These are phyloP conservation scores for Medicago arabica DNA, from an alignment of 306 rosid genomes.

Conservation along the genomic window DNA sequence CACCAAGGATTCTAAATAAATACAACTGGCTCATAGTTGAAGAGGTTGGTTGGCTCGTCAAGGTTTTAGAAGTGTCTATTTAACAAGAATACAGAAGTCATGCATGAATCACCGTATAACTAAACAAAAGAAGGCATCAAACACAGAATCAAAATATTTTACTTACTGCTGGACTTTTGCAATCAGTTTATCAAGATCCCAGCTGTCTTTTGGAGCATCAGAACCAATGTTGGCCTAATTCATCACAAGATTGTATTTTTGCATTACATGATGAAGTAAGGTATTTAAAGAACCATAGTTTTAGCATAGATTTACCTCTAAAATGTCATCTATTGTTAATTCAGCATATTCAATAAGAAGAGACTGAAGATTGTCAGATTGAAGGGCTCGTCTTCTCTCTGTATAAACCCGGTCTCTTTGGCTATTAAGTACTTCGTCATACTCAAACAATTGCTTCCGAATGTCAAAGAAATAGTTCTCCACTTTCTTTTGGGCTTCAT, in stretches of 20 bases:
- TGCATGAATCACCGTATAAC: slow-evolving; percentile 18
- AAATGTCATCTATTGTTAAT: slow-evolving; percentile 92
- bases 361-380: slow-evolving; percentile 79
- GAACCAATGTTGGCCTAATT: slow-evolving; percentile 90
- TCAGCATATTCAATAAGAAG: slow-evolving; percentile 96
- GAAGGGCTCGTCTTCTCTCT: slow-evolving; percentile 95
- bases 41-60: slow-evolving; percentile 10
- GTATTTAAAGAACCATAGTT: slow-evolving; percentile 18
- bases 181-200: slow-evolving; percentile 93
- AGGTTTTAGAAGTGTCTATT: slow-evolving; percentile 14
- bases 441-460: slow-evolving; percentile 95
- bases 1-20: slow-evolving; percentile 9
- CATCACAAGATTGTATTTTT: slow-evolving; percentile 38
- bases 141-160: slow-evolving; percentile 40
- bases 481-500: slow-evolving; percentile 98
- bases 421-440: slow-evolving; percentile 92
- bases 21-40: background rate
- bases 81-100: slow-evolving; percentile 19
- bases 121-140: slow-evolving; percentile 33
- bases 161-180: slow-evolving; percentile 97
- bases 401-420: slow-evolving; percentile 95
- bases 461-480: slow-evolving; percentile 96
- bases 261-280: slow-evolving; percentile 12
- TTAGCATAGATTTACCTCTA: slow-evolving; percentile 57
- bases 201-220: slow-evolving; percentile 83